Evolutionary conservation across 78 protist genomes (phyloP).

Genomic region (Planoprotostelium fungivorum): DNA sequence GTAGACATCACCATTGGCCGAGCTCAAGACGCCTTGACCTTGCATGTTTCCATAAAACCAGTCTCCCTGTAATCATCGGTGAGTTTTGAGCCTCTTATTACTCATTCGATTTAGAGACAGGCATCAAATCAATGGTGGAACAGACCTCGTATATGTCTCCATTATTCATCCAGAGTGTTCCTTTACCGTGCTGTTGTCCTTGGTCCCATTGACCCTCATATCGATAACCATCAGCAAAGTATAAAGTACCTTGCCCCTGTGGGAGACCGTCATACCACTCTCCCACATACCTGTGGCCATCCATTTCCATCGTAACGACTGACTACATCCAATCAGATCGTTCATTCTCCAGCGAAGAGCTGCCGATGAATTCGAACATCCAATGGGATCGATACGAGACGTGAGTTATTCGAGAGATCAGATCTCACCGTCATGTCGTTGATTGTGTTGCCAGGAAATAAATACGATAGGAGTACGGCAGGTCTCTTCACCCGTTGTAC

Average conservation of each 20-base stretch:
- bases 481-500: too few relatives aligned
- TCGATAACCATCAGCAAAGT: not conserved
- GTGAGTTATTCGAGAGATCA: too few relatives aligned
- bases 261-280: not conserved
- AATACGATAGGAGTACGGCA: too few relatives aligned
- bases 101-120: not conserved
- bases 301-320: not conserved
- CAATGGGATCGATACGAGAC: too few relatives aligned
- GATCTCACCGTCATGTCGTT: too few relatives aligned
- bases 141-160: not conserved
- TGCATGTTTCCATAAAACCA: not conserved
- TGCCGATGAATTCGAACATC: too few relatives aligned
- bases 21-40: not conserved
- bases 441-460: too few relatives aligned
- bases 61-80: not conserved
- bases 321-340: not conserved
- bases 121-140: not conserved
- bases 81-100: too few relatives aligned
- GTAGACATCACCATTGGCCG: not conserved
- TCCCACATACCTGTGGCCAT: not conserved
- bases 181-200: not conserved
- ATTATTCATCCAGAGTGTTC: not conserved
- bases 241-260: not conserved
- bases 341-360: too few relatives aligned
- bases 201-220: not conserved